Conservation (phyloP, 352 stramenopile species). For the Globisporangium sylvaticum region DNA sequence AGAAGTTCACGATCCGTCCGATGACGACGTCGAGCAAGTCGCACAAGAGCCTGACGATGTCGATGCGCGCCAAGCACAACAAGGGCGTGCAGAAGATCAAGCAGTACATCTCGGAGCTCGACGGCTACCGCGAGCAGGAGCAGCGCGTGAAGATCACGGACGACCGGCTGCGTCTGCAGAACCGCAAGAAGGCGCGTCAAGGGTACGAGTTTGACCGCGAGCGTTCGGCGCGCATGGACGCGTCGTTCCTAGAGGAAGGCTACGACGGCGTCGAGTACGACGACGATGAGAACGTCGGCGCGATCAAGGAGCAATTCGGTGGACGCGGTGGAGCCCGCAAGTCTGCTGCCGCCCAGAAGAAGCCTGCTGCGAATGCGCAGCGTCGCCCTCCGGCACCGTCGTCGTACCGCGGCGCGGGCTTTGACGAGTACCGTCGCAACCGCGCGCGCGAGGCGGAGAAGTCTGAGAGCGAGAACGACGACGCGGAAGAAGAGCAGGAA, state of each 20-base stretch:
- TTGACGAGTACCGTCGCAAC: slow-evolving; percentile 75
- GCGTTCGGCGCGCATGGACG: slow-evolving; percentile 73
- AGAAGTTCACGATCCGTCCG: slow-evolving; percentile 86
- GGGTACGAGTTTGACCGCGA: slow-evolving; percentile 77
- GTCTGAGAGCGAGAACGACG: slow-evolving; percentile 68
- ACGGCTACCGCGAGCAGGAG: slow-evolving; percentile 79
- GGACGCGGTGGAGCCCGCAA: slow-evolving; percentile 46
- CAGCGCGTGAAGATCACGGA: slow-evolving; percentile 84
- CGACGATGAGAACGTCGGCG: slow-evolving; percentile 77
- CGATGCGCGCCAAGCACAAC: slow-evolving; percentile 87
- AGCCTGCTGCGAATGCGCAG: slow-evolving; percentile 21
- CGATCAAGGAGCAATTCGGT: slow-evolving; percentile 84
- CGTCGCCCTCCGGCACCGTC: slow-evolving; percentile 26
- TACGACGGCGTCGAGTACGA: slow-evolving; percentile 79
- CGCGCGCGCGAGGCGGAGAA: slow-evolving; percentile 51
- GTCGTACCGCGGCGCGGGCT: slow-evolving; percentile 57
- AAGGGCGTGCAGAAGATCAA: slow-evolving; percentile 86
- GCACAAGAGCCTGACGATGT: slow-evolving; percentile 87
- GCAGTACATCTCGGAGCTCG: slow-evolving; percentile 82
- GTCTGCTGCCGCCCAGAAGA: slow-evolving; percentile 24
- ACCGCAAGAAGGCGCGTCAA: slow-evolving; percentile 83
- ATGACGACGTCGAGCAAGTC: slow-evolving; percentile 82
- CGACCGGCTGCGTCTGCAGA: slow-evolving; percentile 77
- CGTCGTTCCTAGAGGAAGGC: slow-evolving; percentile 77
- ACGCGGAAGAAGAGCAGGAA: slow-evolving; percentile 59